Percentiles rank a stretch among this genome's conserved stretches.
phyloP scores from a whole-genome alignment of 164 flowering plant genomes.

The Buxus sempervirens region DNA sequence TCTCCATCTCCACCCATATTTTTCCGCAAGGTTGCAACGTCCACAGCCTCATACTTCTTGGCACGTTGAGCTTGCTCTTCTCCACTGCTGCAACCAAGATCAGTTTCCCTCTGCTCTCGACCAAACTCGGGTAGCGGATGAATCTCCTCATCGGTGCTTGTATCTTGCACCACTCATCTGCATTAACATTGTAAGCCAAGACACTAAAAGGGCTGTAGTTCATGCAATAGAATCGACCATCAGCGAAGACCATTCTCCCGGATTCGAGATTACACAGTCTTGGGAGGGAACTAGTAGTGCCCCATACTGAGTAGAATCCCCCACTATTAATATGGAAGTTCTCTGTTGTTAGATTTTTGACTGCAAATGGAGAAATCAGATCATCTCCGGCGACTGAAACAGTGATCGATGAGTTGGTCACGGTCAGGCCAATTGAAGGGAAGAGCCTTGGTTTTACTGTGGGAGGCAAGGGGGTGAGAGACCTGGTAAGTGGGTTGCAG shows the following conservation, averaged over 20 bases:
- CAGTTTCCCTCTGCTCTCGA: constrained; percentile 62
- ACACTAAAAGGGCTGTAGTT: constrained; percentile 78
- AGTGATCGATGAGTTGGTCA: constrained; percentile 44
- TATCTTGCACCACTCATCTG: constrained; percentile 61
- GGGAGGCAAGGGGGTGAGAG: constrained; percentile 60
- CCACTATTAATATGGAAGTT: constrained; percentile 61
- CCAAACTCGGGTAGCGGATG: constrained; percentile 70
- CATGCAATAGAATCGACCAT: constrained; percentile 76
- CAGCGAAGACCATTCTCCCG: constrained; percentile 51
- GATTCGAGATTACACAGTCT: constrained; percentile 83
- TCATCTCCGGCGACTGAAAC: constrained; percentile 82
- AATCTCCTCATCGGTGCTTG: constrained; percentile 90
- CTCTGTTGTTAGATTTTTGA: constrained; percentile 75
- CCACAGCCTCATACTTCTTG: constrained; percentile 79
- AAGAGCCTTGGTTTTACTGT: constrained; percentile 60
- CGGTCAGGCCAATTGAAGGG: constrained; percentile 65
- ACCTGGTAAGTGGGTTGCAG: constrained; percentile 56
- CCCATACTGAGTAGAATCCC: constrained; percentile 76
- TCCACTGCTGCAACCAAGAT: constrained; percentile 86
- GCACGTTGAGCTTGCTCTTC: constrained; percentile 88
- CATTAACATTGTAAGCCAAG: constrained; percentile 39
- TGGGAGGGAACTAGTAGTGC: constrained; percentile 56
- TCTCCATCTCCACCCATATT: constrained; percentile 74
- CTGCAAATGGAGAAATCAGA: constrained; percentile 78
- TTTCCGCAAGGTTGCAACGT: constrained; percentile 49